Evolutionary conservation across 2,329 filamentous ascomycete species (phyloP).

Genomic region (Hirsutella rhossiliensis): DNA sequence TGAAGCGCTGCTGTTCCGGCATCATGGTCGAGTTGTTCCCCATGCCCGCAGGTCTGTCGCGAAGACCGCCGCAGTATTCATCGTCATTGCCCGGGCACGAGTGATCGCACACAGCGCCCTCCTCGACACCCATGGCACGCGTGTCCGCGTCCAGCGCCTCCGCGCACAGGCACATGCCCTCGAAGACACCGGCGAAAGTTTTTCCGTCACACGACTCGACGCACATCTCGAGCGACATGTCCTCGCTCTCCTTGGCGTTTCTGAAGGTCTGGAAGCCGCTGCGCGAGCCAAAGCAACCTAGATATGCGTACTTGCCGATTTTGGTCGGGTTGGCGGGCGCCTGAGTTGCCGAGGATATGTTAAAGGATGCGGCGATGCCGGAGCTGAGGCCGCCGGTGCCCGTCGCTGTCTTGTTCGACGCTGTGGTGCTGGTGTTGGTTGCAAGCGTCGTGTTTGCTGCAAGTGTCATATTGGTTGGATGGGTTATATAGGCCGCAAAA

Average conservation of each 20-base stretch:
- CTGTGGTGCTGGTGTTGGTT: no score
- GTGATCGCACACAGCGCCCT: constrained; percentile 16
- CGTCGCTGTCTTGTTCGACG: no score
- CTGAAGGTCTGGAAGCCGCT: constrained; percentile 23
- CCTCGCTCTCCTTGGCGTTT: constrained; percentile 11
- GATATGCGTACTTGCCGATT: constrained; percentile 19
- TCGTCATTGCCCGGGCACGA: constrained; percentile 27
- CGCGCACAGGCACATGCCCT: constrained; percentile 33
- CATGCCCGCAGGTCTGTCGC: constrained; percentile 1
- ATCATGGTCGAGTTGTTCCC: not conserved
- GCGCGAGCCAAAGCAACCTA: constrained; percentile 30
- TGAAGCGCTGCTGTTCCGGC: not conserved
- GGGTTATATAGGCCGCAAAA: no score
- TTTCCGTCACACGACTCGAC: constrained; percentile 21
- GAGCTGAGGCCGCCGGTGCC: not conserved
- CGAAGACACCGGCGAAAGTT: constrained; percentile 27
- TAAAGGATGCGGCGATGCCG: constrained; percentile 1
- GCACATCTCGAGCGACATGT: constrained; percentile 29
- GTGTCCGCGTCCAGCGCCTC: constrained; percentile 25
- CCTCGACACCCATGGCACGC: constrained; percentile 11
- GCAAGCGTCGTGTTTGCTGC: no score
- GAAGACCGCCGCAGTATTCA: constrained; percentile 29
- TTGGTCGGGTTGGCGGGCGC: constrained; percentile 17
- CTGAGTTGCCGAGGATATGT: constrained; percentile 3
- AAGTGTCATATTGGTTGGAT: no score